These are phyloP conservation scores for Kwoniella heveanensis DNA, from an alignment of 768 basidiomycete species.

Conservation along the genomic window DNA sequence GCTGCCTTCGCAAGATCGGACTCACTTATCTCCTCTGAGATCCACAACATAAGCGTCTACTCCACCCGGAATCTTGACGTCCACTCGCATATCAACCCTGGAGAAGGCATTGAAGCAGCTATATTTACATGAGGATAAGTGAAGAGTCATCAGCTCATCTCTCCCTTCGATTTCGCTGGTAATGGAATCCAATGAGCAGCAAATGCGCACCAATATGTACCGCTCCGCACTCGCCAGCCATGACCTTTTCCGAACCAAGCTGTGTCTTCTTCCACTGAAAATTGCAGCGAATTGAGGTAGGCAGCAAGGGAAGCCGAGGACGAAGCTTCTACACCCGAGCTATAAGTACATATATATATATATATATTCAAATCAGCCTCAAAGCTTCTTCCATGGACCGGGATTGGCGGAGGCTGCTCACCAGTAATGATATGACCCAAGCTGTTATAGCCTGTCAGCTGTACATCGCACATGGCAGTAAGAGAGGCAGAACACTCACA, in stretches of 20 bases:
- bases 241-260: constrained; percentile 84
- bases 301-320: constrained; percentile 96
- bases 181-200: neutral
- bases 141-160: neutral
- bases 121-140: neutral
- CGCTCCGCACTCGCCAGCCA: constrained; percentile 86
- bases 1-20: too few species aligned
- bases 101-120: constrained; percentile 99
- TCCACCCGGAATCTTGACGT: constrained; percentile 97
- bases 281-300: constrained; percentile 97
- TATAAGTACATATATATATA: too few species aligned
- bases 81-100: constrained; percentile 91
- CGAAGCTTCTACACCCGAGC: constrained; percentile 98
- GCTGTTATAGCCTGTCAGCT: constrained; percentile 64
- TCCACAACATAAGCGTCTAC: constrained; percentile 93
- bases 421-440: constrained; percentile 90
- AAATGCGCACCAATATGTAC: constrained; percentile 78
- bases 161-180: too few species aligned
- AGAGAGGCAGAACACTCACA: constrained; percentile 67
- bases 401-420: constrained; percentile 26
- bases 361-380: neutral
- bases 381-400: too few species aligned
- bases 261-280: constrained; percentile 83
- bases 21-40: constrained; percentile 87
- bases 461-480: too few species aligned